A percentile compares a stretch with the other conserved stretches of the same genome.
phyloP scores from a whole-genome alignment of 495 filamentous ascomycete genomes.

The Aspergillus campestris region DNA sequence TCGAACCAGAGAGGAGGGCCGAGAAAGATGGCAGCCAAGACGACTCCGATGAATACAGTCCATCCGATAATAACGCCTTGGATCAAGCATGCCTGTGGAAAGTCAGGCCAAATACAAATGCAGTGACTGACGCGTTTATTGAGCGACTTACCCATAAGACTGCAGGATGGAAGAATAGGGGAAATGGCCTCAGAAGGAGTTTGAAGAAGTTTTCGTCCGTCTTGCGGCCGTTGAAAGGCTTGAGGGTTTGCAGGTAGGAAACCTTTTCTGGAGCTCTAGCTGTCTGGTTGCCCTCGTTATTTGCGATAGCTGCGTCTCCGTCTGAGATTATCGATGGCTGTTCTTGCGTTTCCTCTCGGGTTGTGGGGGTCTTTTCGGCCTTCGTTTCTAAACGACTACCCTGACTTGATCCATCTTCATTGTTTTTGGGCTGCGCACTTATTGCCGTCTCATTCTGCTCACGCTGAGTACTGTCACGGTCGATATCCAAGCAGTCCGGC shows the following conservation, averaged over 20 bases:
- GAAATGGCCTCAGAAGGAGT: constrained; percentile 53
- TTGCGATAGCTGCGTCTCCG: constrained; percentile 1
- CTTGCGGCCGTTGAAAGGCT: constrained; percentile 74
- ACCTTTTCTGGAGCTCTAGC: constrained; percentile 28
- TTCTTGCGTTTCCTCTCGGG: constrained; percentile 4
- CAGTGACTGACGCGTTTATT: not conserved
- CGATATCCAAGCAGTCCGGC: constrained; percentile 53
- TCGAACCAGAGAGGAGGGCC: constrained; percentile 71
- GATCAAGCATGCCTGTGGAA: constrained; percentile 59
- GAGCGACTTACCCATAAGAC: constrained; percentile 58
- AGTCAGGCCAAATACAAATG: not conserved
- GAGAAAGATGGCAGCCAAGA: constrained; percentile 75
- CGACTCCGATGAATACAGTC: constrained; percentile 89
- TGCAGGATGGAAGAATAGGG: constrained; percentile 68
- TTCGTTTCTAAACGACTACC: constrained; percentile 9
- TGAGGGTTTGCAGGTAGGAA: constrained; percentile 47
- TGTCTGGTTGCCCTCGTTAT: not conserved
- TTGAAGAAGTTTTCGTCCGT: constrained; percentile 55
- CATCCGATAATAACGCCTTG: constrained; percentile 90
- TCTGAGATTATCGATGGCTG: not conserved
- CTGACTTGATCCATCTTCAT: not conserved
- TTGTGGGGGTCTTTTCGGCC: not conserved
- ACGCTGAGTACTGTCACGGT: constrained; percentile 29
- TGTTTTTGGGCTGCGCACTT: constrained; percentile 7
- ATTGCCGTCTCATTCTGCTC: constrained; percentile 1